These are phyloP conservation scores for Coriaria nepalensis DNA, from an alignment of 306 rosid species.

Conservation along the genomic window DNA sequence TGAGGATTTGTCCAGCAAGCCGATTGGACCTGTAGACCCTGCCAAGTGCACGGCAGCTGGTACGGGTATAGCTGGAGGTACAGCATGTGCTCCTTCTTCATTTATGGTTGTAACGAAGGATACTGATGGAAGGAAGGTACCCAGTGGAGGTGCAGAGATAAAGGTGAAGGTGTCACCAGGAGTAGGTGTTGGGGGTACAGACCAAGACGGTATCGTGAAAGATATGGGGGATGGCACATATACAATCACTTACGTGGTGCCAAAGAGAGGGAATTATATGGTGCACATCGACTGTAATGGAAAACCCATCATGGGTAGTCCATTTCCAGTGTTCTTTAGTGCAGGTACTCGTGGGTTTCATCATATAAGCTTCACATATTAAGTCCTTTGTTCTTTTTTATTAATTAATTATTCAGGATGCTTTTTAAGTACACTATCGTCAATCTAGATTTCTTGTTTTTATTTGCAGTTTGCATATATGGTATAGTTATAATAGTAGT, in stretches of 20 bases:
- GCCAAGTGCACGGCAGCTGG: slow-evolving; percentile 80
- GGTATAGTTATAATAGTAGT: no score
- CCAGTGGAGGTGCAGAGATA: slow-evolving; percentile 55
- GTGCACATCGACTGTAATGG: slow-evolving; percentile 81
- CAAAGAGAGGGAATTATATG: slow-evolving; percentile 96
- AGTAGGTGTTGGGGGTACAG: slow-evolving; percentile 89
- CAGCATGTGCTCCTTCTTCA: slow-evolving; percentile 72
- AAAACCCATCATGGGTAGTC: slow-evolving; percentile 90
- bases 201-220: slow-evolving; percentile 89
- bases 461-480: no score
- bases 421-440: no score
- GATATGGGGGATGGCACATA: slow-evolving; percentile 92
- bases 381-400: no score
- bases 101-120: slow-evolving; percentile 75
- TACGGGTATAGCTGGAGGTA: slow-evolving; percentile 80
- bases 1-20: slow-evolving; percentile 68
- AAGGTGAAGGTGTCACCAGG: slow-evolving; percentile 76
- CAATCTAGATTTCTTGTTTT: no score
- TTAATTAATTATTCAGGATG: no score
- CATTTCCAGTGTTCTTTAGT: slow-evolving; percentile 97
- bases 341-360: slow-evolving; percentile 44
- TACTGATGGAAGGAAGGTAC: slow-evolving; percentile 71
- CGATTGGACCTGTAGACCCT: slow-evolving; percentile 84
- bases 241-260: slow-evolving; percentile 83
- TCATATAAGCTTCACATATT: no score